Evolutionary conservation across 1,284 basidiomycete species (phyloP), one percentile per base, ranked within the genome.

Genomic region (Inonotus hispidus): DNA sequence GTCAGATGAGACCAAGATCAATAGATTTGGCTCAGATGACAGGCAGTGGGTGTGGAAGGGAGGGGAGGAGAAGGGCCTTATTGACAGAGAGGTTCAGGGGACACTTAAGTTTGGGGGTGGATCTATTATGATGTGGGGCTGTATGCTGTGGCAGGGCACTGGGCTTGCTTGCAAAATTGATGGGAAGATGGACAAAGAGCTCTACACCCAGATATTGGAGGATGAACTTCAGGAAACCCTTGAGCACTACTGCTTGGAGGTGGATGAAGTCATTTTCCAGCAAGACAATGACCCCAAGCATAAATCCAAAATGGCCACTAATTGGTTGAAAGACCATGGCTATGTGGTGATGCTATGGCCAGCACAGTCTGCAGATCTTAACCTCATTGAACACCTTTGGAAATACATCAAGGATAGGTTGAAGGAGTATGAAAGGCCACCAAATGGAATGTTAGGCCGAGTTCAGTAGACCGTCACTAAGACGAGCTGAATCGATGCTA

Each of bases 341-440:
- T 66, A 77, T 47, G 45, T 66, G 47, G 11, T 69, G 1, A 63
- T 77, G 3, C 57, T 55, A 1, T 77, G 74, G 75, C 71, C 74
- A n/a, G 64, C 74, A 2, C 63, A 65, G 27, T 70, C 66, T 46
- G 74, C 74, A 19, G 72, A 78, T 68, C 69, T 76, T 60, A 76
- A 74, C 65, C 68, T 71, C 46, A 74, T 74, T 4, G 72, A 77
- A 64, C 68, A 75, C 69, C 61, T 71, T 8, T 77, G 74, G 74
- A 65, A 68, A 29, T 53, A 72, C 35, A 64, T 75, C 8, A 68
- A 74, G n/a, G n/a, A n/a, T n/a, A n/a, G n/a, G n/a, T n/a, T n/a
- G n/a, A n/a, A n/a, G n/a, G n/a, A n/a, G n/a, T n/a, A n/a, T n/a
- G n/a, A n/a, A n/a, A n/a, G n/a, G n/a, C n/a, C n/a, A n/a, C n/a